Base-by-base conservation (phyloP, 2,329 filamentous ascomycete genomes). In the Ambrosiella cleistominuta region DNA sequence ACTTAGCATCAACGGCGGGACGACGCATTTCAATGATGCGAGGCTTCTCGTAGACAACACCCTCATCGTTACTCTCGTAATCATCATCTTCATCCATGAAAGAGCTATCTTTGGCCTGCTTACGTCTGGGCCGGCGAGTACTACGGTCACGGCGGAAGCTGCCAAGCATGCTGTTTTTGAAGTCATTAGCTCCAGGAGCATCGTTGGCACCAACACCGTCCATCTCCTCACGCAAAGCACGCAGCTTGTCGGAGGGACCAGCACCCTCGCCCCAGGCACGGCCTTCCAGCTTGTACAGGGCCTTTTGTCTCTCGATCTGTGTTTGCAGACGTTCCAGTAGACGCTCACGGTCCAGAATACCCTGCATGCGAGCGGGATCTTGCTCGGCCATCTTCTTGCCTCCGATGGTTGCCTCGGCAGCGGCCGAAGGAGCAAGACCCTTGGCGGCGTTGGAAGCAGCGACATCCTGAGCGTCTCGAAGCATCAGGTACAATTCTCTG, bases 241-340 rank as follows among this genome's bases (percentile, higher is more conserved):
- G 85, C 60, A 98, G 75, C 65, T 90, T 84, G 71, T 98, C 93
- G 50, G 89, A 96, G 11, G 93, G 91, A 40, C 88, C 88, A 63
- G 85, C 78, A 56, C 79, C 74, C 62, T 94, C 86, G 62, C 84
- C 84, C 86, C 91, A 95, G 7, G 88, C 83, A 68, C 88, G 88
- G 64, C 93, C 93, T 70, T 97, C 93, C 38, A 98, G 80, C 71
- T 96, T 96, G 71, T 88, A 95, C 68, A 97, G 90, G 0, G 93
- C 97, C 78, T 97, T 97, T 63, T 95, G 91, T 63, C 93, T 79
- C 73, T 97, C 91, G 47, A 98, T 81, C 71, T 97, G 93, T 75
- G 88, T 94, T 70, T 95, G 90, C 59, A 98, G 77, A 57, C 90
- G 84, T 67, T 89, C 87, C 86, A 98, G 94, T 63, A 98, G 82